A percentile compares a stretch with the other conserved stretches of the same genome.
These are phyloP conservation scores for Phialocephala sp. DNA, from an alignment of 2,329 filamentous ascomycete genomes.

Conservation along the genomic window DNA sequence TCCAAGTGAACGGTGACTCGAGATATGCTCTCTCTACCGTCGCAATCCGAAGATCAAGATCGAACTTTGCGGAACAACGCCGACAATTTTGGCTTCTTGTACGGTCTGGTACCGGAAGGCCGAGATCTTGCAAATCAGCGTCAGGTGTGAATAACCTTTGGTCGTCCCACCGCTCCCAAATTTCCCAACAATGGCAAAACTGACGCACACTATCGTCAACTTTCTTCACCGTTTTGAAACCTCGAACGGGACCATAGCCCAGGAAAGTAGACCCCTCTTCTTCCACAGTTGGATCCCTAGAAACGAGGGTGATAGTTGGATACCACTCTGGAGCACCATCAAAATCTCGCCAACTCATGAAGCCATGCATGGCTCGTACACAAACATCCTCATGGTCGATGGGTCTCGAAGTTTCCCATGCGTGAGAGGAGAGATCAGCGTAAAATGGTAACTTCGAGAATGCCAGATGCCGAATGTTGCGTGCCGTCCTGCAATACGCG, in stretches of 20 bases:
- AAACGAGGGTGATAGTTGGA: not conserved
- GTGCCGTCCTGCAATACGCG: not conserved
- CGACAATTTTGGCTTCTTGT: not conserved
- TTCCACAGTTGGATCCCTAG: not conserved
- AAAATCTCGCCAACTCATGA: not conserved
- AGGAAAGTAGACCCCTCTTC: not conserved
- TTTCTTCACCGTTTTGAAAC: not conserved
- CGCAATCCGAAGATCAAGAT: constrained; percentile 1
- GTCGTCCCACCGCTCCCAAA: not conserved
- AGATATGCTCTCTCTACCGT: not conserved
- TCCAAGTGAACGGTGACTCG: not conserved
- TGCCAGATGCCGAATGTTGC: not conserved
- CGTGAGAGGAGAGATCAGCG: not conserved
- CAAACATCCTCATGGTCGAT: not conserved
- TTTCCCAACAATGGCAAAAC: not conserved
- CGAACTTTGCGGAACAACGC: not conserved
- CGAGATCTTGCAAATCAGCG: not conserved
- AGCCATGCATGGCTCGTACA: not conserved
- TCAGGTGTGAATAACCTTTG: not conserved
- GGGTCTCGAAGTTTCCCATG: not conserved
- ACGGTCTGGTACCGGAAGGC: not conserved
- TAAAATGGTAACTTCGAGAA: not conserved
- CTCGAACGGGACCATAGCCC: not conserved
- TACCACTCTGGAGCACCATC: not conserved
- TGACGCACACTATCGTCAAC: not conserved